Conservation (phyloP, 1,139 yeast species). For the Suhomyces yuchorum region DNA sequence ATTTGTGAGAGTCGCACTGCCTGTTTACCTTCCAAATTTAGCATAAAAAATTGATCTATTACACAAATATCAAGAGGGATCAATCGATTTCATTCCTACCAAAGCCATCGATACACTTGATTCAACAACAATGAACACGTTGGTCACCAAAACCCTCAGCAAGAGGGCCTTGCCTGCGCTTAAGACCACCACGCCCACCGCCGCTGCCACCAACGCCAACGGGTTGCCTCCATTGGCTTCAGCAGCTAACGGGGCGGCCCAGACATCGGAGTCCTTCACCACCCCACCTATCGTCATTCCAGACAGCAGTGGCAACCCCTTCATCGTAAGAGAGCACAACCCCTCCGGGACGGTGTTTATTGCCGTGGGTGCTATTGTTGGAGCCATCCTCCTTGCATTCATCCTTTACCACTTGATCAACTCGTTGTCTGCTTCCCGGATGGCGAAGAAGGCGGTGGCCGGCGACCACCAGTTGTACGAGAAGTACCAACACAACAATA, state of each 20-base stretch:
- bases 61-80: neutral
- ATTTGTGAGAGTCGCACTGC: slow-evolving; percentile 1
- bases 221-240: slow-evolving; percentile 8
- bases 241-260: slow-evolving; percentile 18
- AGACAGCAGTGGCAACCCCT: slow-evolving; percentile 56
- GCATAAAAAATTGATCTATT: slow-evolving; percentile 9
- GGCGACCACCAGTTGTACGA: slow-evolving; percentile 40
- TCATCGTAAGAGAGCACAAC: slow-evolving; percentile 48
- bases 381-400: slow-evolving; percentile 52
- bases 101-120: neutral
- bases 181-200: slow-evolving; percentile 4
- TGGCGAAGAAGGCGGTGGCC: slow-evolving; percentile 39
- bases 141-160: slow-evolving; percentile 6
- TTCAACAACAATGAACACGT: slow-evolving; percentile 5
- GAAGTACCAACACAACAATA: slow-evolving; percentile 40
- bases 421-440: slow-evolving; percentile 40
- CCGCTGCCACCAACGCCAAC: slow-evolving; percentile 8
- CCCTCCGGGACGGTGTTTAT: slow-evolving; percentile 81
- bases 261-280: slow-evolving; percentile 30
- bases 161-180: slow-evolving; percentile 12
- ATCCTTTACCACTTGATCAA: slow-evolving; percentile 40
- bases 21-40: slow-evolving; percentile 15
- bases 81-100: neutral
- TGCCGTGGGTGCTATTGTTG: slow-evolving; percentile 71
- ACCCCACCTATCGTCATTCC: slow-evolving; percentile 71